Percentiles rank a stretch among this genome's conserved stretches.
Evolutionary conservation across 2,329 filamentous ascomycete genomes (phyloP).

Genomic region (Penicillium glabrum): DNA sequence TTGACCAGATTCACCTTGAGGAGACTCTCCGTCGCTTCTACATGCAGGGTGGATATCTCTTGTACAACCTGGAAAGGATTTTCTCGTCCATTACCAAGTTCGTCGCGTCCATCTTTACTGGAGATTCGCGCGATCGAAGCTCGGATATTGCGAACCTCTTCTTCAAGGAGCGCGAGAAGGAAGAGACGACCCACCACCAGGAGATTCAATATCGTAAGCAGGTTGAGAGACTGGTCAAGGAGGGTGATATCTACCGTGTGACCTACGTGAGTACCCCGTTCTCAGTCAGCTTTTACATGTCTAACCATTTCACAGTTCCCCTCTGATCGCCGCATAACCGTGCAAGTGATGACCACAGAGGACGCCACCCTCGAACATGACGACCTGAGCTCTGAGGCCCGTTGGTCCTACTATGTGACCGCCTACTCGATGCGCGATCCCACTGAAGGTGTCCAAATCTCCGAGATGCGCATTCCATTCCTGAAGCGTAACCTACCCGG

Average conservation of each 20-base stretch:
- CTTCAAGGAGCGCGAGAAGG: conserved; percentile 74
- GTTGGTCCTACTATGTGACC: conserved; percentile 95
- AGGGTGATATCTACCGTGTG: conserved; percentile 86
- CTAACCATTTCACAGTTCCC: conserved; percentile 57
- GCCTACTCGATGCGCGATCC: conserved; percentile 86
- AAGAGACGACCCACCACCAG: conserved; percentile 83
- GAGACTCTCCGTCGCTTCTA: conserved; percentile 91
- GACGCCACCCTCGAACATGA: conserved; percentile 76
- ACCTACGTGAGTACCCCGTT: conserved; percentile 70
- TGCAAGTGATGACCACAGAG: conserved; percentile 84
- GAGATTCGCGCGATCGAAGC: conserved; percentile 89
- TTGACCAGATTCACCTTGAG: conserved; percentile 81
- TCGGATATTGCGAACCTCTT: conserved; percentile 87
- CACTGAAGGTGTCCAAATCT: conserved; percentile 73
- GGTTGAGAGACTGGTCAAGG: conserved; percentile 89
- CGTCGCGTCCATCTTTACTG: conserved; percentile 77
- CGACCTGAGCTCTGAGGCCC: conserved; percentile 60
- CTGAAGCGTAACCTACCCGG: conserved; percentile 69
- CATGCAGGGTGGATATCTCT: conserved; percentile 82
- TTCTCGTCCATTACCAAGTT: conserved; percentile 78
- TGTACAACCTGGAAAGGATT: conserved; percentile 91
- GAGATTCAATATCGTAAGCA: conserved; percentile 90
- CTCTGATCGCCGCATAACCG: conserved; percentile 64
- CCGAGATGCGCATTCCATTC: conserved; percentile 66
- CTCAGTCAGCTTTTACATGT: background rate